These are phyloP conservation scores for Sphaerulina vaccinii DNA, from an alignment of 2,329 filamentous ascomycete genomes.

Conservation along the genomic window DNA sequence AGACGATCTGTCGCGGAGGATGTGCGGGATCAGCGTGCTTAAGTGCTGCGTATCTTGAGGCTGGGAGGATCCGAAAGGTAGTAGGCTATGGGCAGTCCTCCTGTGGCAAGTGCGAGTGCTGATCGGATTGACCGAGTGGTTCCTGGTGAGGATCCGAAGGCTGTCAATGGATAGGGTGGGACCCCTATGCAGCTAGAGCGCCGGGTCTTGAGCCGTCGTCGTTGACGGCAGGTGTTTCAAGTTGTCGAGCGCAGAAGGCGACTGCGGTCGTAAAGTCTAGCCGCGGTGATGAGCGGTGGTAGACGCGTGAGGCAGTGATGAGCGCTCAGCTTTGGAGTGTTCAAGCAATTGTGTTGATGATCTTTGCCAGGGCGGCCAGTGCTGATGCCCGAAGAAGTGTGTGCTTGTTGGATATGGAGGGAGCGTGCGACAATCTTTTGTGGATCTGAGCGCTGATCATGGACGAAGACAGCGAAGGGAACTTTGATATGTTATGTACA, in stretches of 20 bases:
- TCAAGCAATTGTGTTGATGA: constrained; percentile 10
- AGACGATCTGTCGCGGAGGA: constrained; percentile 46
- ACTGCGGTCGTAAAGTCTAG: constrained; percentile 2
- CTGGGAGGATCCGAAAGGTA: constrained; percentile 29
- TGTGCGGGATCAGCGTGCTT: constrained; percentile 52
- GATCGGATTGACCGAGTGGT: constrained; percentile 23
- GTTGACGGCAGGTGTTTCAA: constrained; percentile 26
- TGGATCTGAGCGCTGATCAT: constrained; percentile 16
- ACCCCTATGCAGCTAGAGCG: constrained; percentile 30
- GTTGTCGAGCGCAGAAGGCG: neutral
- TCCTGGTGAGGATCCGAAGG: constrained; percentile 22
- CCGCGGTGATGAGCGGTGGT: constrained; percentile 15
- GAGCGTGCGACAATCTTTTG: constrained; percentile 18
- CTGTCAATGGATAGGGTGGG: constrained; percentile 29
- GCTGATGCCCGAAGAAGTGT: constrained; percentile 19
- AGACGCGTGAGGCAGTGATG: constrained; percentile 19
- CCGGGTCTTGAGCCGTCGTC: constrained; percentile 22
- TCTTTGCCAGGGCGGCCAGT: constrained; percentile 8
- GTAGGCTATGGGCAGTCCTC: constrained; percentile 12
- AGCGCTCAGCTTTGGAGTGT: constrained; percentile 4
- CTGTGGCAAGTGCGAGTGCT: constrained; percentile 18
- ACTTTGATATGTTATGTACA: constrained; percentile 7
- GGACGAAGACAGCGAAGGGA: constrained; percentile 12
- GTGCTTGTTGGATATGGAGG: constrained; percentile 6
- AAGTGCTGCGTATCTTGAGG: constrained; percentile 35